Evolutionary conservation across 805 yeast genomes (phyloP).

Genomic region (Lipomyces yamadae): DNA sequence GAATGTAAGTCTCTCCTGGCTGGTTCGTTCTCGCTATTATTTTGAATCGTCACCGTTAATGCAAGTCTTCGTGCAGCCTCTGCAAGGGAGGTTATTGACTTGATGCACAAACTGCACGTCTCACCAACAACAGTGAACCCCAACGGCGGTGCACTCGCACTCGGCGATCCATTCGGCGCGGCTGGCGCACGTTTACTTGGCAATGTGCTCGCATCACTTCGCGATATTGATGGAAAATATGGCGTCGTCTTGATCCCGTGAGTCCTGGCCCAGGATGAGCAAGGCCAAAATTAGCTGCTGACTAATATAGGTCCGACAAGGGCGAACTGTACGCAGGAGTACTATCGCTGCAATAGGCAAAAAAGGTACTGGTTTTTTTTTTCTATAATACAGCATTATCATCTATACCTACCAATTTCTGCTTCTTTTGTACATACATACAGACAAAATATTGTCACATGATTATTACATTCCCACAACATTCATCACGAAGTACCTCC

Average conservation of each 20-base stretch:
- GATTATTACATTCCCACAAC: not conserved
- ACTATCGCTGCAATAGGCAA: not conserved
- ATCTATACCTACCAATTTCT: not conserved
- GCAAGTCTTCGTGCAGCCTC: slow-evolving; percentile 56
- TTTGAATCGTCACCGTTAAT: not conserved
- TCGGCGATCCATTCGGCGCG: slow-evolving; percentile 92
- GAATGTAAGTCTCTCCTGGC: slow-evolving; percentile 47
- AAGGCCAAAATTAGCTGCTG: not conserved
- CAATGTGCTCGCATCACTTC: slow-evolving; percentile 48
- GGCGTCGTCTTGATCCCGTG: slow-evolving; percentile 48
- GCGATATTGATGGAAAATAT: slow-evolving; percentile 43
- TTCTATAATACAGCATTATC: not conserved
- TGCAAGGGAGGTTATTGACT: slow-evolving; percentile 85
- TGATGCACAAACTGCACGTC: slow-evolving; percentile 66
- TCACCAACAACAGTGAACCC: slow-evolving; percentile 73
- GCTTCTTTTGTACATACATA: not conserved
- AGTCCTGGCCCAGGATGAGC: not conserved
- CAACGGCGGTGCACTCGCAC: slow-evolving; percentile 92
- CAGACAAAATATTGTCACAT: not conserved
- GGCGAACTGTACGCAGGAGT: not conserved
- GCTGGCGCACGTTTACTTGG: slow-evolving; percentile 50
- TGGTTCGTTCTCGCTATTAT: not conserved
- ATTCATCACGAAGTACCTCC: slow-evolving; percentile 16
- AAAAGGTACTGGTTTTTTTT: too few species aligned
- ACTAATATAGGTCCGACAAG: not conserved